Evolutionary conservation across 2,329 filamentous ascomycete genomes (phyloP), one percentile per base, ranked within the genome.

Genomic region (Teratosphaeria viscida): DNA sequence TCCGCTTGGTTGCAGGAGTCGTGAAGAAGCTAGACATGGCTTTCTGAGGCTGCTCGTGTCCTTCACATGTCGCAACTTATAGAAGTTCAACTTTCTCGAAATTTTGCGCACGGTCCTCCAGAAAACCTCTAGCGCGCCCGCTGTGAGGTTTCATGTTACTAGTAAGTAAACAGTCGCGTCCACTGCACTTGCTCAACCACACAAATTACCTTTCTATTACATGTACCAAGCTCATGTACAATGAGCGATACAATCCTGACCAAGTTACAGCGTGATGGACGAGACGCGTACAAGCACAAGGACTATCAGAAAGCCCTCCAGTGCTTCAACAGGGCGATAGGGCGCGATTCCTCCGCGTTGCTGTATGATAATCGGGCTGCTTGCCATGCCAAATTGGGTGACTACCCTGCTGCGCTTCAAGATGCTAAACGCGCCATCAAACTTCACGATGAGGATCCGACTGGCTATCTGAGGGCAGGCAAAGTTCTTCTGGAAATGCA

Each of bases 1-100:
- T 97, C 78, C 89, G 90, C 71, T 92, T 88, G 56, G 88, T 87
- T 49, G 88, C 88, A 5, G 94, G 91, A 47, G 87, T 79, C 57
- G 92, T 96, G 77, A 99, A 99, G 77, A 97, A 99, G 47, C 92
- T 96, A 70, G 92, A 95, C 92, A 95, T 95, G 52, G 58, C 47
- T 49, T 16, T 23, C 43, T 49, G 43, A 23, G 43, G 16, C 2
- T 19, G 16, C n/a, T 49, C 43, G 16, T 23, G n/a, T 19, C n/a
- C 29, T 23, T 49, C 43, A 49, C 43, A 26, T 23, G 43, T n/a
- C 8, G 43, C 8, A 49, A 6, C 8, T 49, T n/a, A 23, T 23
- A 49, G 37, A 43, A 43, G 23, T 23, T 23, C 23, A 23, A n/a
- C 16, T 14, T n/a, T 43, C 37, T 14, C 12, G 11, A 43, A 43